Evolutionary conservation across 176 grass and related monocot genomes (phyloP).

Genomic region (Poa pratensis): DNA sequence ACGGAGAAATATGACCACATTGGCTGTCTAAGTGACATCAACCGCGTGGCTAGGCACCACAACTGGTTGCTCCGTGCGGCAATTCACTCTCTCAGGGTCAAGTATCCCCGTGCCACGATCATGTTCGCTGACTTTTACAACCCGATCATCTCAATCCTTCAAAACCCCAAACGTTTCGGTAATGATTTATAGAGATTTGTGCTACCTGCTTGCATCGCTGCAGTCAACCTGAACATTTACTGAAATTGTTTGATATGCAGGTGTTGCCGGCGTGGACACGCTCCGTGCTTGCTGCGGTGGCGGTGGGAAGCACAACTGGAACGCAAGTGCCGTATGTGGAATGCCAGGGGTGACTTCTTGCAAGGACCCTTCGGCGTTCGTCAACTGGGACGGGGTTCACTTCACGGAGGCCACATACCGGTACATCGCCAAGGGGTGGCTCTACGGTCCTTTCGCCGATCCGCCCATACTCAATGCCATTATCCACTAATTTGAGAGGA

Average conservation of each 20-base stretch:
- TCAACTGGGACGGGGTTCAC: constrained; percentile 43
- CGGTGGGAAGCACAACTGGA: constrained; percentile 42
- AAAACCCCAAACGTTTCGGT: neutral
- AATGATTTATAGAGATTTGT: neutral
- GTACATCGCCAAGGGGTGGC: constrained; percentile 36
- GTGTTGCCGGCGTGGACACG: fast-evolving
- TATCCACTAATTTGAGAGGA: neutral
- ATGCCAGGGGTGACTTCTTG: neutral
- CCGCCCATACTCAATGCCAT: neutral
- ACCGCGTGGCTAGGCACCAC: constrained; percentile 22
- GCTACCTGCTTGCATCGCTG: neutral
- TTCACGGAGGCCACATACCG: constrained; percentile 39
- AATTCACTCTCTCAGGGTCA: neutral
- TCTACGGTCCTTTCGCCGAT: constrained; percentile 29
- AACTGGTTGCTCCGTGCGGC: constrained; percentile 19
- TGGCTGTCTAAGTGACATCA: constrained; percentile 37
- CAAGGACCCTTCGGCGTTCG: neutral
- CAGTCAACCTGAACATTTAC: neutral
- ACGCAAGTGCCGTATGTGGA: neutral
- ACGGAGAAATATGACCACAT: neutral
- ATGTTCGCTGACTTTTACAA: constrained; percentile 40
- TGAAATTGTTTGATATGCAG: neutral
- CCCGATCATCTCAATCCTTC: neutral
- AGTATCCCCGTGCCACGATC: constrained; percentile 26
- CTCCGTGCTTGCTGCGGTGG: constrained; percentile 29